phyloP scores from a whole-genome alignment of 2,329 filamentous ascomycete species.

The Cladosporium sp. region DNA sequence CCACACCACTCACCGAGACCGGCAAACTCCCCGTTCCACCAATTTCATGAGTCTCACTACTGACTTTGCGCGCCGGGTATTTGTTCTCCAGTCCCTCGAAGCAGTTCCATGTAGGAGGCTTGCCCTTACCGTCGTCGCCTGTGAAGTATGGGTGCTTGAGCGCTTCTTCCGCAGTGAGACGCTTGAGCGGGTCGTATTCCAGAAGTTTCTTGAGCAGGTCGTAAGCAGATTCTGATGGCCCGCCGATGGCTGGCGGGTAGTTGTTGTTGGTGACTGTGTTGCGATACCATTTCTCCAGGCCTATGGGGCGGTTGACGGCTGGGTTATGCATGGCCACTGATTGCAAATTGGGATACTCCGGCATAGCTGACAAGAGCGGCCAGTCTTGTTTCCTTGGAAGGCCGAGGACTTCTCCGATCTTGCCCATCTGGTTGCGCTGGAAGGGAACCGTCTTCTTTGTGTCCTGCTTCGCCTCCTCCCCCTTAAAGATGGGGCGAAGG shows the following conservation, averaged over 20 bases:
- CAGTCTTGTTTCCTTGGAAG: constrained; percentile 85
- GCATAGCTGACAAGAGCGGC: constrained; percentile 82
- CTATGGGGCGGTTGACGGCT: constrained; percentile 55
- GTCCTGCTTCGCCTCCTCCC: constrained; percentile 98
- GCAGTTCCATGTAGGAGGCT: constrained; percentile 71
- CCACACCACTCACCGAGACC: constrained; percentile 39
- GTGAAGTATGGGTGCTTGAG: constrained; percentile 89
- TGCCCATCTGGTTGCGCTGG: constrained; percentile 97
- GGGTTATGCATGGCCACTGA: constrained; percentile 47
- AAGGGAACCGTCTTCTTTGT: constrained; percentile 97
- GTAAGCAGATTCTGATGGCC: constrained; percentile 67
- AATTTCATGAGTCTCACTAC: constrained; percentile 94
- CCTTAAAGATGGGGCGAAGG: constrained; percentile 93
- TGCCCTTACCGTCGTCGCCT: constrained; percentile 31
- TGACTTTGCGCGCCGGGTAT: constrained; percentile 88
- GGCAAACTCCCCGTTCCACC: constrained; percentile 73
- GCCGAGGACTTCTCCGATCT: constrained; percentile 96
- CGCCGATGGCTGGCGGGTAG: constrained; percentile 39
- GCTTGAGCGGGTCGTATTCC: constrained; percentile 88
- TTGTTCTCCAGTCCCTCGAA: constrained; percentile 87
- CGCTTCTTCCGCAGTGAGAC: constrained; percentile 83
- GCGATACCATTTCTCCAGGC: constrained; percentile 69
- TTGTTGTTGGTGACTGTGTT: constrained; percentile 51
- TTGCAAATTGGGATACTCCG: constrained; percentile 64
- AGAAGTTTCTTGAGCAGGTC: constrained; percentile 79